Conservation (phyloP, 805 yeast genomes). For the Saccharomycopsis olivae region DNA sequence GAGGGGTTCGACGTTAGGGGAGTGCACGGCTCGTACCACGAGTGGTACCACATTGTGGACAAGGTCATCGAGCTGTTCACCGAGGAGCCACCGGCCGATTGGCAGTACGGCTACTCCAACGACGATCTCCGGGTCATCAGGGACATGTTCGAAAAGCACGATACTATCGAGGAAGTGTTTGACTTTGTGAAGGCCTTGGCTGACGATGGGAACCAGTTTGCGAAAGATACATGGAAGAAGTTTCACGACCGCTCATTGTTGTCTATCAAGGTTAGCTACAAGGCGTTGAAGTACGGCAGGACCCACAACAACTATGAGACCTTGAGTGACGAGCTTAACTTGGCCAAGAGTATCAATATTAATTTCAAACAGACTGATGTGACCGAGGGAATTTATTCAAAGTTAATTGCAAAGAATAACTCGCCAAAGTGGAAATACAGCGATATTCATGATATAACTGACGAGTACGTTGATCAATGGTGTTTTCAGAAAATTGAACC, state of each 20-base stretch:
- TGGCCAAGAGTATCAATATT: slow-evolving; percentile 68
- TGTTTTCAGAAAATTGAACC: slow-evolving; percentile 4
- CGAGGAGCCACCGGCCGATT: slow-evolving; percentile 47
- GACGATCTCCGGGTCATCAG: slow-evolving; percentile 46
- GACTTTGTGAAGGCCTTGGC: slow-evolving; percentile 37
- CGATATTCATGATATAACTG: slow-evolving; percentile 24
- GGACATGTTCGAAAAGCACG: slow-evolving; percentile 46
- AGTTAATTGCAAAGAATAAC: slow-evolving; percentile 49
- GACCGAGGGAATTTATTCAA: slow-evolving; percentile 55
- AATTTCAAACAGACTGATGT: slow-evolving; percentile 47
- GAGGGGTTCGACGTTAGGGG: slow-evolving; percentile 18
- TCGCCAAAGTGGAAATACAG: slow-evolving; percentile 41
- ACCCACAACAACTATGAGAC: slow-evolving; percentile 51
- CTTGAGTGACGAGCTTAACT: slow-evolving; percentile 56
- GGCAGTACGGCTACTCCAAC: slow-evolving; percentile 44
- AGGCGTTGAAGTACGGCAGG: slow-evolving; percentile 52
- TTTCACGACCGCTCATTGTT: slow-evolving; percentile 62
- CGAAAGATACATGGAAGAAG: slow-evolving; percentile 43
- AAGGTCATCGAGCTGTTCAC: slow-evolving; percentile 55
- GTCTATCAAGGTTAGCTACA: slow-evolving; percentile 62
- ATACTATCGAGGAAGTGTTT: slow-evolving; percentile 43
- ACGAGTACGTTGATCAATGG: slow-evolving; percentile 5
- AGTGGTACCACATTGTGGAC: slow-evolving; percentile 44
- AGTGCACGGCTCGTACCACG: slow-evolving; percentile 19
- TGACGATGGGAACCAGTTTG: slow-evolving; percentile 43